These are phyloP conservation scores for Hypoxylon crocopeplum DNA, from an alignment of 495 filamentous ascomycete species.

Conservation along the genomic window DNA sequence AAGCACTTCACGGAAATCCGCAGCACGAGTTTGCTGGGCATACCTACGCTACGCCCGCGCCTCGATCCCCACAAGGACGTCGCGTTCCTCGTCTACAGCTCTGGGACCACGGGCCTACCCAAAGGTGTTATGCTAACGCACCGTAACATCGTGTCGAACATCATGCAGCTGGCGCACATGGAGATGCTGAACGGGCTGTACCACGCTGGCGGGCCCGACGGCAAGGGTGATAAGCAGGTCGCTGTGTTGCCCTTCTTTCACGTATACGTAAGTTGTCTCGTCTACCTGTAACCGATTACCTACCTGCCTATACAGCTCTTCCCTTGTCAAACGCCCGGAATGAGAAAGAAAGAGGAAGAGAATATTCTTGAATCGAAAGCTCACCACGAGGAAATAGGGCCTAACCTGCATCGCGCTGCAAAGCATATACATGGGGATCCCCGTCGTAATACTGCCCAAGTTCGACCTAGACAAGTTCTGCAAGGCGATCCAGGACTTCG, in stretches of 20 bases:
- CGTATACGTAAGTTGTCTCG: constrained; percentile 68
- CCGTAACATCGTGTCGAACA: constrained; percentile 78
- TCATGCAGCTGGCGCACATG: constrained; percentile 55
- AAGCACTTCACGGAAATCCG: constrained; percentile 81
- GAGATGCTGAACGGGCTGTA: constrained; percentile 60
- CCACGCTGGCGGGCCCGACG: constrained; percentile 65
- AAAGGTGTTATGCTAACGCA: constrained; percentile 95
- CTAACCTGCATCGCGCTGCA: constrained; percentile 47
- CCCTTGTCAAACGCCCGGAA: no score
- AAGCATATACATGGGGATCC: constrained; percentile 68
- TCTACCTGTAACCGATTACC: no score
- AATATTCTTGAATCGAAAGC: neutral
- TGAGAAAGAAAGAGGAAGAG: neutral
- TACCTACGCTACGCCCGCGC: constrained; percentile 45
- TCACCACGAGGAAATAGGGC: constrained; percentile 29
- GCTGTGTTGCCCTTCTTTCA: constrained; percentile 94
- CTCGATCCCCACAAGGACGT: constrained; percentile 64
- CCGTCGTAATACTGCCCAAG: constrained; percentile 76
- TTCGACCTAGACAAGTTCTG: constrained; percentile 87
- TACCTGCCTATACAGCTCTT: no score
- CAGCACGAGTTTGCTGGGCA: constrained; percentile 56
- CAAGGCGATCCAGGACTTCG: constrained; percentile 72
- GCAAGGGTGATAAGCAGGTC: constrained; percentile 72
- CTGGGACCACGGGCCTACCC: constrained; percentile 89
- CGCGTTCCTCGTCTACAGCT: constrained; percentile 79